Evolutionary conservation across 2,329 filamentous ascomycete genomes (phyloP), one percentile per base, ranked within the genome.

Genomic region (Chaetoscypha palmicola): DNA sequence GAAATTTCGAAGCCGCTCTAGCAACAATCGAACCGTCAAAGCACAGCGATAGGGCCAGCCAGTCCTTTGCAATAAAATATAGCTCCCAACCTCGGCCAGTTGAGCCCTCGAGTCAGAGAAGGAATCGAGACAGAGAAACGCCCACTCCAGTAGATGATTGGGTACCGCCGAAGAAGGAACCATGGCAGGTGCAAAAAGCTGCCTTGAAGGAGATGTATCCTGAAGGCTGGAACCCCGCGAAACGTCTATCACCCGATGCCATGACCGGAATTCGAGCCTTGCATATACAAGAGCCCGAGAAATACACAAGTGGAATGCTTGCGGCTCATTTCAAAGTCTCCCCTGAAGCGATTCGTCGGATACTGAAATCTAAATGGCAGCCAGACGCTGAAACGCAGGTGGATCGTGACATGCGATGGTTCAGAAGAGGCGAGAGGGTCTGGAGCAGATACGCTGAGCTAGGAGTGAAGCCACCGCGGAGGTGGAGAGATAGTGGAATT

Each of bases 181-280:
- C 58, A 3, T 97, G 92, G 92, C 73, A 77, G 61, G 63, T 77
- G 11, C 84, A 96, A 53, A 96, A 95, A 62, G 68, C 68, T 1
- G 83, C 80, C 0, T 66, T 94, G 26, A 76, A 81, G 56, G 65
- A 77, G 48, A 98, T 97, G 59, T 92, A 96, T 52, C 79, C 79
- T 1, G 76, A 82, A 5, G 79, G 82, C 8, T 98, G 91, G 90
- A 73, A 74, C 21, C 91, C 92, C 22, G 75, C 77, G 38, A 96
- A 94, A 65, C 82, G 82, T 46, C 74, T 98, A 8, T 97, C 92
- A 0, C 92, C 92, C 0, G 91, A 97, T 64, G 88, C 90, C 1
- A 71, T 96, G 23, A 82, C 86, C n/a, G 90, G 89, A 32, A 94
- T 98, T 55, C 81, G 89, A 32, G 82, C 86, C 16, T 71, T 98